Evolutionary conservation across 2,329 filamentous ascomycete genomes (phyloP).

Genomic region (Hypoxylon rubiginosum): DNA sequence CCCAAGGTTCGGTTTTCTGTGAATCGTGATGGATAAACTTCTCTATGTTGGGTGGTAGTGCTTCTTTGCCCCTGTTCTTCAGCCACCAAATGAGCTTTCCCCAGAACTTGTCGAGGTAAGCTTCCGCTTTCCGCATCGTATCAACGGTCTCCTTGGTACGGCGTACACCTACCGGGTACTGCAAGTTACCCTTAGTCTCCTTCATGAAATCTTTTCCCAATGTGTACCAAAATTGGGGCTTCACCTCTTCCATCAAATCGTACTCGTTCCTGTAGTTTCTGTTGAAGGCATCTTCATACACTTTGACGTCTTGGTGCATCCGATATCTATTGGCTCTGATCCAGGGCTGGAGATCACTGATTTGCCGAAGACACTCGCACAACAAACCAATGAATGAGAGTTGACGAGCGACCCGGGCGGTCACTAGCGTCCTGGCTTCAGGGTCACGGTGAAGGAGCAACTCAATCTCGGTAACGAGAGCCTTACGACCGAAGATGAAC

Average conservation of each 20-base stretch:
- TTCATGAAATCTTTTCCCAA: neutral
- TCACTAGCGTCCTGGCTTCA: slow-evolving; percentile 12
- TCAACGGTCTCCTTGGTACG: slow-evolving; percentile 7
- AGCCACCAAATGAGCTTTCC: neutral
- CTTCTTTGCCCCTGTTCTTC: neutral
- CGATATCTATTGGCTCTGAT: neutral
- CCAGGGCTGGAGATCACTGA: slow-evolving; percentile 17
- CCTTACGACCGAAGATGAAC: neutral
- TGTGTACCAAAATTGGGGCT: neutral
- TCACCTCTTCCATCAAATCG: neutral
- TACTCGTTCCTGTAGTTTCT: neutral
- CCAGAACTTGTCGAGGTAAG: slow-evolving; percentile 21
- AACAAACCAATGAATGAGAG: slow-evolving; percentile 20
- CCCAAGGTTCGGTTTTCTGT: slow-evolving; percentile 17
- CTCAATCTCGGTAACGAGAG: slow-evolving; percentile 19
- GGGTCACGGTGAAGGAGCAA: slow-evolving; percentile 6
- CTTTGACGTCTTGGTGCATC: too few relatives aligned
- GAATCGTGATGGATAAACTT: neutral
- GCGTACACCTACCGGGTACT: slow-evolving; percentile 4
- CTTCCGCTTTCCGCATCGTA: slow-evolving; percentile 5
- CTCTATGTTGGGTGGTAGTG: neutral
- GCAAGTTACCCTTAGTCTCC: neutral
- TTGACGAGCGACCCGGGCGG: slow-evolving; percentile 1
- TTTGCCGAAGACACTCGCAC: slow-evolving; percentile 3
- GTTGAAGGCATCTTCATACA: neutral